Percentiles rank a stretch among this genome's conserved stretches.
Conservation (phyloP, 768 basidiomycete genomes). For the Pisolithus albus region DNA sequence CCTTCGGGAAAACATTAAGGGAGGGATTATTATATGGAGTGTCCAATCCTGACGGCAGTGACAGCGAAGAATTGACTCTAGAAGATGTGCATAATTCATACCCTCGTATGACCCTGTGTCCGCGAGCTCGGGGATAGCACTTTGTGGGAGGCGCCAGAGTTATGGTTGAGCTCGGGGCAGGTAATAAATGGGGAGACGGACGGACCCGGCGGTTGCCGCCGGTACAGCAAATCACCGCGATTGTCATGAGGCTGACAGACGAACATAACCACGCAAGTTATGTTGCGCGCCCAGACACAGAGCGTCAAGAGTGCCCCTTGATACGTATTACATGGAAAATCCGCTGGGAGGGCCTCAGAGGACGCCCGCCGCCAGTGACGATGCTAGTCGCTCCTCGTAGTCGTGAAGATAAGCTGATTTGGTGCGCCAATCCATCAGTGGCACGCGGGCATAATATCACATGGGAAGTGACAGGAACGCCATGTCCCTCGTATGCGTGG, state of each 20-base stretch:
- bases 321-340: too few relatives aligned
- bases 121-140: background rate
- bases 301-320: background rate
- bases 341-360: too few relatives aligned
- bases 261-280: background rate
- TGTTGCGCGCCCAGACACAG: background rate
- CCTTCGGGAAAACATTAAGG: background rate
- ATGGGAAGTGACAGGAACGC: background rate
- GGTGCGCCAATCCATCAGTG: too few relatives aligned
- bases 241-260: background rate
- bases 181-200: background rate
- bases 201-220: background rate
- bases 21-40: background rate
- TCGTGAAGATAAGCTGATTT: background rate
- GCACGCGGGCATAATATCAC: background rate
- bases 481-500: background rate
- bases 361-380: too few relatives aligned
- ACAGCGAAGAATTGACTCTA: background rate
- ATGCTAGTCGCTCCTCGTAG: background rate
- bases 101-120: background rate
- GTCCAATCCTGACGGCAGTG: background rate
- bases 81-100: background rate
- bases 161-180: background rate
- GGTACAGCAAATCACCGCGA: background rate
- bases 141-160: background rate